Percentiles rank a stretch among this genome's conserved stretches.
These are phyloP conservation scores for Erysiphe pulchra DNA, from an alignment of 2,329 filamentous ascomycete species.

Conservation along the genomic window DNA sequence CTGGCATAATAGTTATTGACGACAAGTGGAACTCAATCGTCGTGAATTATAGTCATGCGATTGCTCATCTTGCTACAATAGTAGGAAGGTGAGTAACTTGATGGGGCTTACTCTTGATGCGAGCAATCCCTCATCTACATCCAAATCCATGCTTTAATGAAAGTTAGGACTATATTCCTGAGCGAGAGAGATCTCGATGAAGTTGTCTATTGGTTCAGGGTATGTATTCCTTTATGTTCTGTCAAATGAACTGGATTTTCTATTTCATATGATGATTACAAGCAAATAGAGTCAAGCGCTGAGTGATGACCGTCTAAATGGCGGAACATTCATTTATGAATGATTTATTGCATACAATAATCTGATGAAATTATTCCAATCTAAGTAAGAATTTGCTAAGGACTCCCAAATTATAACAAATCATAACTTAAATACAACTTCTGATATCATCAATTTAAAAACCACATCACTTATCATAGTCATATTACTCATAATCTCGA, in stretches of 20 bases:
- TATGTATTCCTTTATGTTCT: slow-evolving; percentile 25
- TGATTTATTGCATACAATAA: slow-evolving; percentile 24
- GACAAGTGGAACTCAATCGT: slow-evolving; percentile 44
- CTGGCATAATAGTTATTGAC: neutral
- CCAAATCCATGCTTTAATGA: slow-evolving; percentile 24
- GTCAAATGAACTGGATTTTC: slow-evolving; percentile 41
- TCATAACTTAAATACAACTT: too few relatives aligned
- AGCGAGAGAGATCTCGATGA: slow-evolving; percentile 7
- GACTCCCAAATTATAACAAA: too few relatives aligned
- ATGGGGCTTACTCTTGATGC: slow-evolving; percentile 99
- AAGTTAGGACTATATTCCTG: slow-evolving; percentile 12
- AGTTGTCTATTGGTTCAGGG: slow-evolving; percentile 5
- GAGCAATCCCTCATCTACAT: slow-evolving; percentile 39
- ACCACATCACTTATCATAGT: too few relatives aligned
- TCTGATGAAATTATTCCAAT: slow-evolving; percentile 20
- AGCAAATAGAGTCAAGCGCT: slow-evolving; percentile 93
- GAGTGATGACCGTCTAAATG: slow-evolving; percentile 27
- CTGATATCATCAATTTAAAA: too few relatives aligned
- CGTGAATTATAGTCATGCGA: slow-evolving; percentile 97
- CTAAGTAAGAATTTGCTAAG: too few relatives aligned
- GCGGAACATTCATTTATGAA: slow-evolving; percentile 15
- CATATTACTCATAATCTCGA: too few relatives aligned
- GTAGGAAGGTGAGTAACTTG: slow-evolving; percentile 54
- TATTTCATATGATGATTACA: slow-evolving; percentile 66
- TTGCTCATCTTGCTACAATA: slow-evolving; percentile 31